phyloP scores from a whole-genome alignment of 2,329 filamentous ascomycete genomes.

The Lasiodiplodia gonubiensis region DNA sequence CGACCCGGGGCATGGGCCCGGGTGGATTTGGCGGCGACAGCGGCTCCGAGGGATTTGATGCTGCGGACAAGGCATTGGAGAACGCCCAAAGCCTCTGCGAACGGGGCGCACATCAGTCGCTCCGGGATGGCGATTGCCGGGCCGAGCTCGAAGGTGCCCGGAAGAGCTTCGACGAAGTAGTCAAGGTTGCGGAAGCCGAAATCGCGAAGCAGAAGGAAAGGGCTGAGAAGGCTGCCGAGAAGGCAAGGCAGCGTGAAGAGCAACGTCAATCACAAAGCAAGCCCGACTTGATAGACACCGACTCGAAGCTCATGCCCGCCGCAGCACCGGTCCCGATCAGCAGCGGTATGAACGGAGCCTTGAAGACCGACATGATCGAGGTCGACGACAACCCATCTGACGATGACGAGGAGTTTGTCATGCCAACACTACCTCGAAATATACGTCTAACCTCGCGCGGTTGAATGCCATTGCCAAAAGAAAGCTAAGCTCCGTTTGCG shows the following conservation, averaged over 20 bases:
- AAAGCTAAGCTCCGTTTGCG: background rate
- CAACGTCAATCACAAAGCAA: slow-evolving; percentile 16
- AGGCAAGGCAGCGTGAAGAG: slow-evolving; percentile 24
- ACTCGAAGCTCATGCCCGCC: slow-evolving; percentile 29
- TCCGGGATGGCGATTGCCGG: slow-evolving; percentile 86
- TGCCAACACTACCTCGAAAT: slow-evolving; percentile 37
- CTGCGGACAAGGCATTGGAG: slow-evolving; percentile 79
- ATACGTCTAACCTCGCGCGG: slow-evolving; percentile 41
- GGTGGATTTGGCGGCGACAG: slow-evolving; percentile 29
- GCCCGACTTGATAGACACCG: slow-evolving; percentile 20
- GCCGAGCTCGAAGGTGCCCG: slow-evolving; percentile 75
- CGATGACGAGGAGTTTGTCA: slow-evolving; percentile 44
- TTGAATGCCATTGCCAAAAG: background rate
- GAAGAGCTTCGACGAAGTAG: slow-evolving; percentile 67
- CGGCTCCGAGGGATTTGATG: slow-evolving; percentile 56
- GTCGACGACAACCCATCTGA: slow-evolving; percentile 43
- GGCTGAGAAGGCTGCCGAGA: slow-evolving; percentile 21
- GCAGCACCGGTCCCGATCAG: slow-evolving; percentile 16
- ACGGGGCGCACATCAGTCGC: slow-evolving; percentile 83
- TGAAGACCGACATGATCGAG: slow-evolving; percentile 42
- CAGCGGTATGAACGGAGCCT: slow-evolving; percentile 10
- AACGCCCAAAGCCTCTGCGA: slow-evolving; percentile 82
- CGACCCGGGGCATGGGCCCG: slow-evolving; percentile 34
- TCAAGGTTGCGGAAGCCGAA: slow-evolving; percentile 65
- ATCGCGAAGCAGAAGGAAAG: slow-evolving; percentile 24